Base-by-base conservation (phyloP, 108 stramenopile species). In the Fistulifera pelliculosa region DNA sequence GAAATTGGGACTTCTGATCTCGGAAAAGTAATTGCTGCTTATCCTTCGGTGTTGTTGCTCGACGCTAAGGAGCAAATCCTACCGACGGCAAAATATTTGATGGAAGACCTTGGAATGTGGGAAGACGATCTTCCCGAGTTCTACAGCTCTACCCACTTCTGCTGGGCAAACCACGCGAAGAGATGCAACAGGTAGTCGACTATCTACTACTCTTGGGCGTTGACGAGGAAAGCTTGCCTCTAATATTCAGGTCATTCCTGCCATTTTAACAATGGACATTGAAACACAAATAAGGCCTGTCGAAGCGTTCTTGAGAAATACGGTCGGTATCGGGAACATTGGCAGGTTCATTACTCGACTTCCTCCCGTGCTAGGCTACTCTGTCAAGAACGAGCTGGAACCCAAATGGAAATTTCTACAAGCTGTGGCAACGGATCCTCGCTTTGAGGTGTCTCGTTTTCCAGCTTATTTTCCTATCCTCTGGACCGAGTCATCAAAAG, bases 391-490 rank as follows among this genome's bases (percentile, higher is more conserved):
- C 1, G 81, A 87, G 15, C 54, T 87, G 27, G 49, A 58, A 48
- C 86, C 86, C n/a, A 87, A 87, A 56, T 87, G 86, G 86, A 68
- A 82, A 55, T 81, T 65, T 51, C 53, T 87, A 12, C 43, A 62
- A 42, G 54, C 59, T 43, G 77, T 83, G 19, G 72, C 69, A 27
- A 48, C 75, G 39, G 72, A 77, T 48, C 71, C 80, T 45, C 66
- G 62, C 40, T 83, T 81, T 62, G 80, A 87, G 61, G 58, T 83
- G 10, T 60, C 63, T 0, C 58, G 68, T 24, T 87, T 87, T 60
- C 86, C 86, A 1, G 86, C 82, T 16, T 87, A 81, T 87, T 87
- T 64, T 87, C 86, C 0, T 87, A 87, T 60, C 86, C 86, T 1
- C 58, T 87, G n/a, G 80, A 83, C 21, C 53, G 82, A 12, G 75